These are phyloP conservation scores for Coemansia biformis DNA, from an alignment of 192 early-diverging fungal genomes.

Conservation along the genomic window DNA sequence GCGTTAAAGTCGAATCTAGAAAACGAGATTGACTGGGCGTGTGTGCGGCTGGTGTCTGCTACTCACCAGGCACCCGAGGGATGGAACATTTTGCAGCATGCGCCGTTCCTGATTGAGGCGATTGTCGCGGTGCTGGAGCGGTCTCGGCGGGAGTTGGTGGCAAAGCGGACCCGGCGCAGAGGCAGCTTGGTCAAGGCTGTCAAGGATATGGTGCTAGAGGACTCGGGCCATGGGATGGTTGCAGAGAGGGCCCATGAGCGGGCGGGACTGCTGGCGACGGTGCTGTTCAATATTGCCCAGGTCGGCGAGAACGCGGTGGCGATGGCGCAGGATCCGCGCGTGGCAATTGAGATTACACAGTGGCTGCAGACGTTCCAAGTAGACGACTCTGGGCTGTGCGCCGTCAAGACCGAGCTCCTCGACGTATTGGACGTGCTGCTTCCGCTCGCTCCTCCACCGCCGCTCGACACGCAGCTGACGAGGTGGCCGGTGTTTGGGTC, in stretches of 20 bases:
- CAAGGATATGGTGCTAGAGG: conserved; percentile 6
- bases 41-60: conserved; percentile 28
- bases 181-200: neutral
- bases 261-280: conserved; percentile 25
- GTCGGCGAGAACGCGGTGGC: conserved; percentile 33
- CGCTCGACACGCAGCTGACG: conserved; percentile 6
- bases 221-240: conserved; percentile 17
- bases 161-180: neutral
- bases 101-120: conserved; percentile 45
- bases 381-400: conserved; percentile 3
- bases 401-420: conserved; percentile 23
- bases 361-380: conserved; percentile 25
- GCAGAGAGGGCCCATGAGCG: conserved; percentile 20
- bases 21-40: conserved; percentile 51
- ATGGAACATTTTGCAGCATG: conserved; percentile 26
- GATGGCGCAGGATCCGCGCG: conserved; percentile 41
- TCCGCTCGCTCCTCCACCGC: conserved; percentile 26
- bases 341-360: conserved; percentile 31
- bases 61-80: conserved; percentile 28
- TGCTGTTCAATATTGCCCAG: conserved; percentile 41
- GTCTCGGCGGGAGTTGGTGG: conserved; percentile 23
- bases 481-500: conserved; percentile 15
- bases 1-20: conserved; percentile 39
- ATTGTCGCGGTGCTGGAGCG: conserved; percentile 28
- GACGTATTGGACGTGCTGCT: conserved; percentile 39